Base-by-base conservation (phyloP, 2,329 filamentous ascomycete species). In the Epichloe gansuensis region DNA sequence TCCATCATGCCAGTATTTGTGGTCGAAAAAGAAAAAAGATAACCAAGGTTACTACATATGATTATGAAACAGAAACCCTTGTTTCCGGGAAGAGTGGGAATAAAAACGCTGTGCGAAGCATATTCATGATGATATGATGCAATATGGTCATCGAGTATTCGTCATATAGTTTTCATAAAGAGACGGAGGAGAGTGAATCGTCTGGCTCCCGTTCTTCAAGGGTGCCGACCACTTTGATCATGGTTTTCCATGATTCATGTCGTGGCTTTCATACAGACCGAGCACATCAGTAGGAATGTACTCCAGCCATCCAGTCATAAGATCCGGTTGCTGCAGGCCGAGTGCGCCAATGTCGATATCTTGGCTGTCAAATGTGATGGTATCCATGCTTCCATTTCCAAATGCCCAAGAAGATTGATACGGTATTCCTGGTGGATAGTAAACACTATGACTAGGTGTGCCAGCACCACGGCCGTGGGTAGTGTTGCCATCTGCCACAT, bases 341-440 rank as follows among this genome's bases (percentile, higher is more conserved):
- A 90, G 68, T 4, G 79, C 71, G 25, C 78, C 80, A 73, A 91
- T 85, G 57, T 91, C 85, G 37, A 91, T 81, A 57, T 91, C 85
- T 57, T 88, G 85, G 55, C 81, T 85, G 63, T 88, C 82, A 58
- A 91, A 87, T 56, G 86, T 82, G 68, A 90, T 84, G 57, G 70
- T 69, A 46, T 76, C 70, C 55, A 72, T 68, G 51, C 63, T 69
- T 7, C 65, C 64, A 56, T 63, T 60, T 2, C 62, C 58, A 5
- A 60, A 58, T n/a, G 55, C 60, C 67, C 67, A 69, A 1, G 59
- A 54, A 47, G 65, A 59, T 13, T 60, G 60, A 39, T 63, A 66
- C 3, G 65, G 53, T 37, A 67, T 59, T 31, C 54, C 56, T 9
- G 61, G 62, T 5, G 57, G 56, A 53, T 61, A 67, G 46, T 66